Conservation (phyloP, 306 rosid species). For the Lotus japonicus region DNA sequence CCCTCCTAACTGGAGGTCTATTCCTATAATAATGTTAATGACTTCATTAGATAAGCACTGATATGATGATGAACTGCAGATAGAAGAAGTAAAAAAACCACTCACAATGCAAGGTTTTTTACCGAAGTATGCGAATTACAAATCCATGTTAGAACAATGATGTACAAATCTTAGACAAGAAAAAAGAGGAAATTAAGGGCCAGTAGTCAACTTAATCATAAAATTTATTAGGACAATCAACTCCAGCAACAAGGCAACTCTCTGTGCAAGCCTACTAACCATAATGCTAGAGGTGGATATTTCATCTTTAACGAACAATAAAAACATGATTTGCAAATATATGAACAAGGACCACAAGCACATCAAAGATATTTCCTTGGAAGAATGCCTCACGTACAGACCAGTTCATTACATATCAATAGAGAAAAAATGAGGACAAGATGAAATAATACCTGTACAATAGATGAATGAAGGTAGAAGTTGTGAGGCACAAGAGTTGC, state of each 20-base stretch:
- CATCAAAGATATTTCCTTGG: background rate
- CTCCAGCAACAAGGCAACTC: background rate
- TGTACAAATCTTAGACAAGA: no score
- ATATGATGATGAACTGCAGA: no score
- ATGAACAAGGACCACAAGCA: background rate
- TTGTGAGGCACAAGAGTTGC: constrained; percentile 94
- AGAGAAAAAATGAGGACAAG: constrained; percentile 3
- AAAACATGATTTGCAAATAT: background rate
- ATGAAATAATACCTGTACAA: constrained; percentile 73
- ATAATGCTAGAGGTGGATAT: background rate
- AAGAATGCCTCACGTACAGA: background rate
- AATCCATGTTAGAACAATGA: no score
- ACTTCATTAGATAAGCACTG: no score
- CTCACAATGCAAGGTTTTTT: background rate
- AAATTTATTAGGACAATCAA: background rate
- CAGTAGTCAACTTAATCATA: background rate
- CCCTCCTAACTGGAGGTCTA: no score
- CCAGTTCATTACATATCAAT: background rate
- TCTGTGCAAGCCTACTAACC: background rate
- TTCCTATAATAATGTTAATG: no score
- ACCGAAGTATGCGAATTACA: no score
- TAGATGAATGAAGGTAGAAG: constrained; percentile 83
- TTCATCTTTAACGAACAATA: background rate
- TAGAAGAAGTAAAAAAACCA: no score
- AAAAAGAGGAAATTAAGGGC: background rate